Percentiles rank a stretch among this genome's conserved stretches.
Evolutionary conservation across 2,329 filamentous ascomycete species (phyloP).

Genomic region (Sclerotinia spermophila): DNA sequence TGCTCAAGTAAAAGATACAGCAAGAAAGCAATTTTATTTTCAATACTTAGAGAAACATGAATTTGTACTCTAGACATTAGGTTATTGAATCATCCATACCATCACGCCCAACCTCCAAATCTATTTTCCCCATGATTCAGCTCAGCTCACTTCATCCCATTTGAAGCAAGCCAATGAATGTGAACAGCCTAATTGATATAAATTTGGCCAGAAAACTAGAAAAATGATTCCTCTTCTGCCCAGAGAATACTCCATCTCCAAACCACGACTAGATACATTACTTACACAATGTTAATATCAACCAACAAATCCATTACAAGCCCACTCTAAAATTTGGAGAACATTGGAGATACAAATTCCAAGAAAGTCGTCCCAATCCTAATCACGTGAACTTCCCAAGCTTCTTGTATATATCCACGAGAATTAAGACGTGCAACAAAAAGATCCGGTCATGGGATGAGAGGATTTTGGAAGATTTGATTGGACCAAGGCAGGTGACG

Average conservation of each 20-base stretch:
- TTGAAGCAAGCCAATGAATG: not conserved
- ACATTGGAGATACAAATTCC: not conserved
- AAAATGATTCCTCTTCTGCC: not conserved
- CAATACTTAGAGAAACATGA: not conserved
- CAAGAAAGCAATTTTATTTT: not conserved
- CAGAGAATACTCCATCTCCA: not conserved
- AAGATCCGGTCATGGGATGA: not conserved
- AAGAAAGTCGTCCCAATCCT: not conserved
- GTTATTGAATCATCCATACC: not conserved
- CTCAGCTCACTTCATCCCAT: not conserved
- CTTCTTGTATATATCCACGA: not conserved
- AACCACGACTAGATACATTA: not conserved
- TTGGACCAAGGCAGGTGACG: not conserved
- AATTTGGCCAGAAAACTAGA: not conserved
- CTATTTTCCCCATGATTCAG: fast-evolving
- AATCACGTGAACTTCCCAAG: not conserved
- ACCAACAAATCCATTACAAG: not conserved
- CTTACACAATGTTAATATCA: not conserved
- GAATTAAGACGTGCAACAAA: not conserved
- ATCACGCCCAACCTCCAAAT: not conserved
- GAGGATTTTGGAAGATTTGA: not conserved
- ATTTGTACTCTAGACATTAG: not conserved
- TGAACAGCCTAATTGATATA: not conserved
- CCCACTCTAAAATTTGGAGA: not conserved
- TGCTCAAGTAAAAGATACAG: not conserved